Percentiles rank a stretch among this genome's conserved stretches.
These are phyloP conservation scores for Puccinia brachypodii DNA, from an alignment of 1,284 basidiomycete genomes.

Conservation along the genomic window DNA sequence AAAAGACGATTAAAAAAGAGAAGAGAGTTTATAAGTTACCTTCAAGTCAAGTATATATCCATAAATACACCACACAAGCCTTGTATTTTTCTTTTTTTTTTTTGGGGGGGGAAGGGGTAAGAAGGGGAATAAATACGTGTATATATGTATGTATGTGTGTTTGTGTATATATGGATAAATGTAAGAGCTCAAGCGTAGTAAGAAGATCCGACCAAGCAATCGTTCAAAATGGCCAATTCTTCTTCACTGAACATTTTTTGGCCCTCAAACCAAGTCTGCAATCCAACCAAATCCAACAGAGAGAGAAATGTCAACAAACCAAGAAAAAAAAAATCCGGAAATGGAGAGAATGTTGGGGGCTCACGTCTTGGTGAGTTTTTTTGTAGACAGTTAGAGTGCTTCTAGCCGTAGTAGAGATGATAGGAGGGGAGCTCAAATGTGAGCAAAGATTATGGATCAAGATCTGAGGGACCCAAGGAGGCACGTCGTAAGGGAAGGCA, in stretches of 20 bases:
- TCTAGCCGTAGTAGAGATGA: constrained; percentile 40
- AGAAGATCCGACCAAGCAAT: constrained; percentile 45
- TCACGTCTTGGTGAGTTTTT: constrained; percentile 46
- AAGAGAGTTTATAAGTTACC: no score
- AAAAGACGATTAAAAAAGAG: no score
- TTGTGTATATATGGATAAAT: background rate
- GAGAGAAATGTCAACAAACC: background rate
- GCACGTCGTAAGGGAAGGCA: constrained; percentile 80
- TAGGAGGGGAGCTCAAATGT: constrained; percentile 40
- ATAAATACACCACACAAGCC: no score
- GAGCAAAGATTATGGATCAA: constrained; percentile 35
- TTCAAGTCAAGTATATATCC: no score
- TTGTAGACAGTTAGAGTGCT: constrained; percentile 36
- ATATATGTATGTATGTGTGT: no score
- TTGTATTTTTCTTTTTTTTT: no score
- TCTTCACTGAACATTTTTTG: constrained; percentile 43
- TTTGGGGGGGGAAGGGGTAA: no score
- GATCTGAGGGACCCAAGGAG: constrained; percentile 66
- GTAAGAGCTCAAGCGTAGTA: constrained; percentile 27
- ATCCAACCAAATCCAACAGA: background rate
- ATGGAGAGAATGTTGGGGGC: background rate
- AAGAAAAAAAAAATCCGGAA: background rate
- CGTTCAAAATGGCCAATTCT: constrained; percentile 38
- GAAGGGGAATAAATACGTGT: no score
- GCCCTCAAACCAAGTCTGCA: constrained; percentile 37